Percentiles rank a stretch among this genome's conserved stretches.
Conservation (phyloP, 176 grass and related monocot species). For the Otatea glauca region DNA sequence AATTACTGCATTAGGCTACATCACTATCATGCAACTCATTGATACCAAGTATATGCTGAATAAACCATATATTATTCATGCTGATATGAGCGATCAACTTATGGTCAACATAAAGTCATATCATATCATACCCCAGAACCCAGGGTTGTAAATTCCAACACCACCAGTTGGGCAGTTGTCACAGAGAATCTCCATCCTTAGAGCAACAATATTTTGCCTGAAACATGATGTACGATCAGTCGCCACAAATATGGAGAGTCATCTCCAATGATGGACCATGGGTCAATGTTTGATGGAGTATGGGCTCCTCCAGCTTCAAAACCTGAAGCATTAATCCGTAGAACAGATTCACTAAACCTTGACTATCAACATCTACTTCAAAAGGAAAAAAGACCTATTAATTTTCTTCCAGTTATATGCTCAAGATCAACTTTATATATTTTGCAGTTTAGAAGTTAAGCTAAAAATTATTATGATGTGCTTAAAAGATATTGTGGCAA, state of each 20-base stretch:
- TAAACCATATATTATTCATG: constrained; percentile 5
- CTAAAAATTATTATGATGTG: background rate
- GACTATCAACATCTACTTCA: background rate
- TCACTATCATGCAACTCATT: background rate
- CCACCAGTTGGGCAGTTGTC: constrained; percentile 66
- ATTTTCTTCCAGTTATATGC: background rate
- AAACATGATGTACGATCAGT: constrained; percentile 78
- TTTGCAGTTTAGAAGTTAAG: background rate
- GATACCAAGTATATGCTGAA: constrained; percentile 1
- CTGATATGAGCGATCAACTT: constrained; percentile 9
- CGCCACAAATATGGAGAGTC: constrained; percentile 59
- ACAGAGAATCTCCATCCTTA: constrained; percentile 84
- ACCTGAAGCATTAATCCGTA: constrained; percentile 45
- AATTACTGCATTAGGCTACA: background rate
- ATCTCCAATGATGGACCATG: constrained; percentile 79
- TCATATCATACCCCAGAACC: constrained; percentile 96
- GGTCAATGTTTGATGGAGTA: constrained; percentile 87
- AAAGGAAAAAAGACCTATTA: background rate
- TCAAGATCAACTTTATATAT: background rate
- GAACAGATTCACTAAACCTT: background rate
- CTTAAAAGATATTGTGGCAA: background rate
- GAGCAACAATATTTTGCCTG: constrained; percentile 75
- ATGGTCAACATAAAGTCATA: background rate
- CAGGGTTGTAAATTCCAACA: constrained; percentile 93
- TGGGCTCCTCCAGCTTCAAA: constrained; percentile 92